Base-by-base conservation (phyloP, 2,329 filamentous ascomycete genomes). In the Ciborinia camelliae region DNA sequence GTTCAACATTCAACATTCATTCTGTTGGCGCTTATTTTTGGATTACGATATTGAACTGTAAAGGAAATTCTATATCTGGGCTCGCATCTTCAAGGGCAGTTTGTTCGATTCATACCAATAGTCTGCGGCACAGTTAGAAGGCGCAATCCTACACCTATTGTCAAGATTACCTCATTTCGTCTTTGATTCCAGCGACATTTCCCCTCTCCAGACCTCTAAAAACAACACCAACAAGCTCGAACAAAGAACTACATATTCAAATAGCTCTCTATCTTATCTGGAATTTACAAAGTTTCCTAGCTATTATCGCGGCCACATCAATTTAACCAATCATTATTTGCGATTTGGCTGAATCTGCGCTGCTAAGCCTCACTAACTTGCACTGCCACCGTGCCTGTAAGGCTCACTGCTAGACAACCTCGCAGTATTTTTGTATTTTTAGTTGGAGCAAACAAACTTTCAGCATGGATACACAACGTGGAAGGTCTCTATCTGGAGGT, bases 401-500 rank as follows among this genome's bases (percentile, higher is more conserved):
- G 62, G 62, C 62, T 64, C 52, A 63, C 52, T 63, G 45, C 43
- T 48, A 52, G n/a, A 39, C 43, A 64, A 52, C 55, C 32, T 60
- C 62, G 45, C 58, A 51, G 48, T 6, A 45, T 23, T 74, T 60
- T 52, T 39, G 10, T 61, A 61, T 61, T 75, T 74, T 73, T 74
- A 73, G 73, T 69, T 73, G 73, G 67, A 78, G 75, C 73, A 77
- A 63, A 69, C 68, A 72, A 69, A 72, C 73, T 72, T 47, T 66
- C 64, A 62, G 64, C 66, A 84, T 85, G 82, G 82, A 85, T 78
- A 79, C 81, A 76, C 81, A 82, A 74, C 80, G 84, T 75, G 85
- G 85, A 75, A 85, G 86, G 74, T 88, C 86, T 71, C 84, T 82
- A 70, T 88, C 87, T 73, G 80, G 81, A 74, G 81, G 81, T 69